Evolutionary conservation across 441 rosid species (phyloP).

Genomic region (Corymbia citriodora): DNA sequence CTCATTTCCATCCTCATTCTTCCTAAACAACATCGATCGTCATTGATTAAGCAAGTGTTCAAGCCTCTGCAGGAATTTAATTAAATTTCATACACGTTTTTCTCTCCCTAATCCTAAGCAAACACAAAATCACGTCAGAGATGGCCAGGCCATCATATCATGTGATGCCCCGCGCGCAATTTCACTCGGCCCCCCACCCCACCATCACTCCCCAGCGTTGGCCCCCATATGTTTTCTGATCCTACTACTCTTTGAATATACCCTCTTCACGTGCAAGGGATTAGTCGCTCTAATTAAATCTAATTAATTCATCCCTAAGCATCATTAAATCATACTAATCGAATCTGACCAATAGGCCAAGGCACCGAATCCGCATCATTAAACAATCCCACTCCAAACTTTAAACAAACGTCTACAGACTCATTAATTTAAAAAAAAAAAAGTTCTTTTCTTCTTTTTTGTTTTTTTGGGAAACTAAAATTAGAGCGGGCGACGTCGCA

Average conservation of each 20-base stretch:
- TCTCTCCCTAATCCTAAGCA: background rate
- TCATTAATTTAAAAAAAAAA: background rate
- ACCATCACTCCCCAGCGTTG: background rate
- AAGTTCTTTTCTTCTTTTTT: background rate
- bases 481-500: background rate
- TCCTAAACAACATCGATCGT: background rate
- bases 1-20: background rate
- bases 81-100: background rate
- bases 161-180: background rate
- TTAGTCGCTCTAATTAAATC: background rate
- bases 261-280: conserved; percentile 18
- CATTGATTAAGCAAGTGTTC: background rate
- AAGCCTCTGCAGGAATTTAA: background rate
- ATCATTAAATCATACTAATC: background rate
- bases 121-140: background rate
- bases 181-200: background rate
- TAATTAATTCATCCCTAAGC: background rate
- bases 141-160: background rate
- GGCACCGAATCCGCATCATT: background rate
- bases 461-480: background rate
- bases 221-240: background rate
- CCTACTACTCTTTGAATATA: background rate
- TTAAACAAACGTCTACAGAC: background rate
- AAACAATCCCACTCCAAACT: background rate
- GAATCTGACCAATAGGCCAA: background rate